phyloP scores from a whole-genome alignment of 441 rosid species.

The Corymbia citriodora region DNA sequence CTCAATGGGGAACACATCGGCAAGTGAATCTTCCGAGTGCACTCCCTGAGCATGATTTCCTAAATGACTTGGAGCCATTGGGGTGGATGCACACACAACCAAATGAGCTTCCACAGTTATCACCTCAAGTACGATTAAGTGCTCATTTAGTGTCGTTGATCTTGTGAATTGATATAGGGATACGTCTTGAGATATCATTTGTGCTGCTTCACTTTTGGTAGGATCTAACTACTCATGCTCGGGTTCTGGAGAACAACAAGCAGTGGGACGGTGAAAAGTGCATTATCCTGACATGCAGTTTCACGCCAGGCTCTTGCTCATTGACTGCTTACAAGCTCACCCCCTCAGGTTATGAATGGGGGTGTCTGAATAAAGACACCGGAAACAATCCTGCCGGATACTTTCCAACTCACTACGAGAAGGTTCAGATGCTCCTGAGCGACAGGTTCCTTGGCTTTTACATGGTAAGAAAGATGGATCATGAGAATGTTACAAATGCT shows the following conservation, averaged over 20 bases:
- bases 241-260: constrained; percentile 80
- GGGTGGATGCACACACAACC: constrained; percentile 99
- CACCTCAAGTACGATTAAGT: constrained; percentile 65
- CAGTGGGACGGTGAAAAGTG: constrained; percentile 98
- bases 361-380: constrained; percentile 80
- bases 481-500: not conserved
- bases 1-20: constrained; percentile 92
- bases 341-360: constrained; percentile 96
- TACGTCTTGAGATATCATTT: not conserved
- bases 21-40: constrained; percentile 76
- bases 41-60: constrained; percentile 90
- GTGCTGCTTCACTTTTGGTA: constrained; percentile 2
- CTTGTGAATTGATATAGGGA: not conserved
- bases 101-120: constrained; percentile 92
- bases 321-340: constrained; percentile 90
- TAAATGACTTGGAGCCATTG: constrained; percentile 87
- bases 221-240: constrained; percentile 82
- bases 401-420: constrained; percentile 94
- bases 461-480: constrained; percentile 46
- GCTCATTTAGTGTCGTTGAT: not conserved
- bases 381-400: constrained; percentile 95
- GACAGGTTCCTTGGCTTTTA: constrained; percentile 94
- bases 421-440: constrained; percentile 95
- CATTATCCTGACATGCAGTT: constrained; percentile 32
- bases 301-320: constrained; percentile 83